phyloP scores from a whole-genome alignment of 768 basidiomycete species.

The Mycena maculata region DNA sequence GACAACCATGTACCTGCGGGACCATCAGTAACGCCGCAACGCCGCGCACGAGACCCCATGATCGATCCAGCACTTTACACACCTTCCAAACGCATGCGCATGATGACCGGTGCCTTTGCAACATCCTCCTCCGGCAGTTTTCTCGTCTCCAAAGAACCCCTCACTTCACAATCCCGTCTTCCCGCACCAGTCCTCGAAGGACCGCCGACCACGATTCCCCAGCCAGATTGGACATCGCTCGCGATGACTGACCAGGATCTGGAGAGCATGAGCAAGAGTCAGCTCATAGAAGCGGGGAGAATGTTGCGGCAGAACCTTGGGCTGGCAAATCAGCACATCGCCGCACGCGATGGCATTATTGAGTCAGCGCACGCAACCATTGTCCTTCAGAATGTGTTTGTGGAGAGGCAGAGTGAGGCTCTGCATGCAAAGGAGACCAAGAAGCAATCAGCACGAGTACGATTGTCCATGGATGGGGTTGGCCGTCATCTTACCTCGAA shows the following conservation, averaged over 20 bases:
- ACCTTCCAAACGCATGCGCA: slow-evolving; percentile 37
- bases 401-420: slow-evolving; percentile 32
- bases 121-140: slow-evolving; percentile 35
- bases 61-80: slow-evolving; percentile 35
- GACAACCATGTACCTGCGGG: background rate
- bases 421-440: slow-evolving; percentile 34
- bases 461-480: slow-evolving; percentile 30
- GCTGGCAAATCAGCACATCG: slow-evolving; percentile 23
- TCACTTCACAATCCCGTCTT: slow-evolving; percentile 22
- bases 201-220: background rate
- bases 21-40: background rate
- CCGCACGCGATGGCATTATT: slow-evolving; percentile 27
- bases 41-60: slow-evolving; percentile 6
- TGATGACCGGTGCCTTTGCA: slow-evolving; percentile 27
- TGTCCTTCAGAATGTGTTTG: slow-evolving; percentile 34
- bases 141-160: slow-evolving; percentile 30
- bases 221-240: background rate
- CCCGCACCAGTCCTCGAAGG: slow-evolving; percentile 29
- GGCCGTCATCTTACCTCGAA: slow-evolving; percentile 30
- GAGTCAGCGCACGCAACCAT: slow-evolving; percentile 35
- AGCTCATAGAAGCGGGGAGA: background rate
- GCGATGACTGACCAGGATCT: background rate
- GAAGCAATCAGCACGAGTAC: slow-evolving; percentile 26
- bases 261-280: background rate
- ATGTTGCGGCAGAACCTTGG: slow-evolving; percentile 19